Percentiles rank a stretch among this genome's conserved stretches.
These are phyloP conservation scores for Neofusicoccum cordaticola DNA, from an alignment of 2,329 filamentous ascomycete species.

Conservation along the genomic window DNA sequence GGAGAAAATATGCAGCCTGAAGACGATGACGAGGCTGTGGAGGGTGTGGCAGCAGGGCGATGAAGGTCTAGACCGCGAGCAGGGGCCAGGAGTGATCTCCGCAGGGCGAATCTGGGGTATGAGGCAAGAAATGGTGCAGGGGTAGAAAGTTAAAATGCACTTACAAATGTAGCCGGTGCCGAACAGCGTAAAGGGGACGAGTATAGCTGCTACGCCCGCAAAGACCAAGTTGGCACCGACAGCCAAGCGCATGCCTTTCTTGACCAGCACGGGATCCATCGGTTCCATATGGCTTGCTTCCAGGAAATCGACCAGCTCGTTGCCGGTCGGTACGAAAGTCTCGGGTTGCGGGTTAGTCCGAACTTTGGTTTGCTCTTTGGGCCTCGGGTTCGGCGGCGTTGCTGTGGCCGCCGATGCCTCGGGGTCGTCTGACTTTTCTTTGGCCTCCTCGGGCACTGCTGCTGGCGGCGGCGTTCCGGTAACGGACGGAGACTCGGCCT, in stretches of 20 bases:
- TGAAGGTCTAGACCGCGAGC: neutral
- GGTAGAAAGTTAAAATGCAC: neutral
- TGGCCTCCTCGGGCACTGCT: neutral
- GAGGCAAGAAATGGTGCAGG: neutral
- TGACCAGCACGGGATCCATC: conserved; percentile 39
- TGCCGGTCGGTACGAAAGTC: conserved; percentile 32
- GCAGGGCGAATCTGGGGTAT: neutral
- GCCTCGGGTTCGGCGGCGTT: neutral
- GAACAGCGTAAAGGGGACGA: conserved; percentile 42
- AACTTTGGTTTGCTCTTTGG: neutral
- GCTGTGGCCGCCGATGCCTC: neutral
- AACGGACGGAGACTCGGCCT: neutral
- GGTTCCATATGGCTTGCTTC: conserved; percentile 41
- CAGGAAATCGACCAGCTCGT: conserved; percentile 44
- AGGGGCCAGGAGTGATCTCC: neutral
- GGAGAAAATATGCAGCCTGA: neutral
- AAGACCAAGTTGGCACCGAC: conserved; percentile 35
- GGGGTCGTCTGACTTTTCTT: neutral
- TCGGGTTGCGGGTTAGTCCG: conserved; percentile 21
- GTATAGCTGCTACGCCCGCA: conserved; percentile 35
- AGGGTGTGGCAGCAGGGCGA: neutral
- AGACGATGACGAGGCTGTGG: neutral
- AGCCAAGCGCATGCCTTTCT: conserved; percentile 38
- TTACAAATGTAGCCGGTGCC: conserved; percentile 36
- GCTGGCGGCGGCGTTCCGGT: neutral